phyloP scores from a whole-genome alignment of 2,329 filamentous ascomycete species.

The Phyllosticta citrichinensis region DNA sequence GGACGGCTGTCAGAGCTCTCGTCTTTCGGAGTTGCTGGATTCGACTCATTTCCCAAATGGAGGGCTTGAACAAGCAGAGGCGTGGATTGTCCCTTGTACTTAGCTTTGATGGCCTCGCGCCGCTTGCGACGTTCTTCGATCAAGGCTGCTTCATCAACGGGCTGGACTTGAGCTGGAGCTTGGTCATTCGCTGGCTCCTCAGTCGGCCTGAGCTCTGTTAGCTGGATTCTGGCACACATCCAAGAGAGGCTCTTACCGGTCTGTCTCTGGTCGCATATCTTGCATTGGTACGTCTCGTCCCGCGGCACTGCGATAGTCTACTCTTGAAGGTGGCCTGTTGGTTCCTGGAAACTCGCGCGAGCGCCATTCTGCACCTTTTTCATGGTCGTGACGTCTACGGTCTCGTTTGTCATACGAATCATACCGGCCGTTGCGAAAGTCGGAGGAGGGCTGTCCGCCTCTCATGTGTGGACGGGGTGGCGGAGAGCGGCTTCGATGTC shows the following conservation, averaged over 20 bases:
- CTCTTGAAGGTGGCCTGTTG: neutral
- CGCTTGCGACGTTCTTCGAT: slow-evolving; percentile 78
- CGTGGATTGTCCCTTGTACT: slow-evolving; percentile 60
- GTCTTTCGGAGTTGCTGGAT: slow-evolving; percentile 45
- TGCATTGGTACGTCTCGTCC: neutral
- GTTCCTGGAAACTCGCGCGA: slow-evolving; percentile 7
- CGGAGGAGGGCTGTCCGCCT: slow-evolving; percentile 24
- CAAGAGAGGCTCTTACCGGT: neutral
- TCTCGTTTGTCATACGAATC: slow-evolving; percentile 1
- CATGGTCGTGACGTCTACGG: slow-evolving; percentile 2
- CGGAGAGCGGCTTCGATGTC: slow-evolving; percentile 10
- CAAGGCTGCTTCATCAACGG: slow-evolving; percentile 62
- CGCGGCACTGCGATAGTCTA: neutral
- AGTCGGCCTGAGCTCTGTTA: neutral
- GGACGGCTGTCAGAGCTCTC: slow-evolving; percentile 26
- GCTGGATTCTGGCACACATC: neutral
- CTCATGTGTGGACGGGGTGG: slow-evolving; percentile 17
- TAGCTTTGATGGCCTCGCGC: slow-evolving; percentile 76
- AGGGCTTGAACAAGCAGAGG: slow-evolving; percentile 68
- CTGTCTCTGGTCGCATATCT: neutral
- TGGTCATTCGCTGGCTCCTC: slow-evolving; percentile 31
- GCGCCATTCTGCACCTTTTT: slow-evolving; percentile 8
- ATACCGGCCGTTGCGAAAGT: slow-evolving; percentile 4
- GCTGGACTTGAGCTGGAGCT: slow-evolving; percentile 25
- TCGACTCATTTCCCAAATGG: slow-evolving; percentile 50